These are phyloP conservation scores for Corniculantispora saksenae DNA, from an alignment of 2,329 filamentous ascomycete species.

Conservation along the genomic window DNA sequence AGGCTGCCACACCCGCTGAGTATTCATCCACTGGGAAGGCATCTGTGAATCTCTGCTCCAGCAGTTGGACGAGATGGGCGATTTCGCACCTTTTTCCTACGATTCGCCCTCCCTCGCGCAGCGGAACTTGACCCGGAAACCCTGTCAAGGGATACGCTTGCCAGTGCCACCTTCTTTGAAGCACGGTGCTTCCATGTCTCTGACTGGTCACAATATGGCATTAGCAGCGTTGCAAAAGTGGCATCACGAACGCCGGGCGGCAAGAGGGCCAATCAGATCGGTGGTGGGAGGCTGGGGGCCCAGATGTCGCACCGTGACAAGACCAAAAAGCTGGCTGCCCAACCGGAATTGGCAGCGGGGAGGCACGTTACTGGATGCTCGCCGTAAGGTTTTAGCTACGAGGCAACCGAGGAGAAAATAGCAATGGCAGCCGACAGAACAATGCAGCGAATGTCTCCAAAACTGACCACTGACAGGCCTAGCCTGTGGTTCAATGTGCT, in stretches of 20 bases:
- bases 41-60: background rate
- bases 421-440: background rate
- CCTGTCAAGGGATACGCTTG: background rate
- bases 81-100: background rate
- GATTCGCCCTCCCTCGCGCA: background rate
- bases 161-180: background rate
- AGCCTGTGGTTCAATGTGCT: background rate
- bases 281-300: background rate
- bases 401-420: background rate
- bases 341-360: background rate
- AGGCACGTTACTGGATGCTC: background rate
- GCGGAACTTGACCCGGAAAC: background rate
- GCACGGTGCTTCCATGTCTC: conserved; percentile 6
- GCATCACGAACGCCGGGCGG: conserved; percentile 11
- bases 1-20: background rate
- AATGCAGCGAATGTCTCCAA: background rate
- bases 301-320: conserved; percentile 6
- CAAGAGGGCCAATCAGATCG: conserved; percentile 16
- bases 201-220: conserved; percentile 5
- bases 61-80: background rate
- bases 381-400: background rate
- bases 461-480: background rate
- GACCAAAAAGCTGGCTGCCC: conserved; percentile 2
- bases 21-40: background rate
- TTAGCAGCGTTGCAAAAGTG: background rate